Conservation (phyloP, 2,329 filamentous ascomycete species). For the Trichoderma polysporum region DNA sequence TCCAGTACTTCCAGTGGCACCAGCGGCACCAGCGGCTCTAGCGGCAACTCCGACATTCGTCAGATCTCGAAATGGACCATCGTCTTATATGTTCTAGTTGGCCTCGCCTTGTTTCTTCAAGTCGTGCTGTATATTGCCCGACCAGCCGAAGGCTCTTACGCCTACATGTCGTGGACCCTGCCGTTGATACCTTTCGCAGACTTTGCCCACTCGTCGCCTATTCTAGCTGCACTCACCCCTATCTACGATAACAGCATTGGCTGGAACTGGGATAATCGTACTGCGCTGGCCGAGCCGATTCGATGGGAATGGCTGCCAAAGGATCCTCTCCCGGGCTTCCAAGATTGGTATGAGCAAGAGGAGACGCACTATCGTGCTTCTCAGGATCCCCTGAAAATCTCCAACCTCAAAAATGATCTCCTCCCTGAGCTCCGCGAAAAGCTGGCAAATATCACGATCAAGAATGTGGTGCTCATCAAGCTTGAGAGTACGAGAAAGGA, state of each 20-base stretch:
- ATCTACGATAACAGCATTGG: constrained; percentile 28
- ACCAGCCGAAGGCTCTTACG: constrained; percentile 32
- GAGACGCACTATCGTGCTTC: constrained; percentile 36
- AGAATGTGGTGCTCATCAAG: constrained; percentile 42
- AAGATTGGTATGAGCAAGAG: constrained; percentile 33
- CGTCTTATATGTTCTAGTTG: constrained; percentile 20
- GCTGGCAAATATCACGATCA: constrained; percentile 36
- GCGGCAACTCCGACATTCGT: constrained; percentile 6
- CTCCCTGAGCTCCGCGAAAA: constrained; percentile 30
- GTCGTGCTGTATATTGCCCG: constrained; percentile 26
- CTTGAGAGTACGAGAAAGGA: constrained; percentile 46
- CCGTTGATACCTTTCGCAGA: constrained; percentile 35
- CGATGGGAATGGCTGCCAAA: constrained; percentile 33
- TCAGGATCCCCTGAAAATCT: constrained; percentile 40
- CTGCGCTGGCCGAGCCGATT: constrained; percentile 29
- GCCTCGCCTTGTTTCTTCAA: constrained; percentile 26
- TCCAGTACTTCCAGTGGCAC: not conserved
- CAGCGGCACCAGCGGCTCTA: not conserved
- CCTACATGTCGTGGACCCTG: constrained; percentile 38
- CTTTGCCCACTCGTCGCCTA: constrained; percentile 31
- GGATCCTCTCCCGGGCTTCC: constrained; percentile 23
- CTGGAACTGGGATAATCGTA: constrained; percentile 31
- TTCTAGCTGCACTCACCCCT: constrained; percentile 28
- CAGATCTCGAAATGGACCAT: constrained; percentile 3
- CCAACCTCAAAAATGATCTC: constrained; percentile 39